Conservation (phyloP, 2,329 filamentous ascomycete genomes). For the Pyricularia sp. region DNA sequence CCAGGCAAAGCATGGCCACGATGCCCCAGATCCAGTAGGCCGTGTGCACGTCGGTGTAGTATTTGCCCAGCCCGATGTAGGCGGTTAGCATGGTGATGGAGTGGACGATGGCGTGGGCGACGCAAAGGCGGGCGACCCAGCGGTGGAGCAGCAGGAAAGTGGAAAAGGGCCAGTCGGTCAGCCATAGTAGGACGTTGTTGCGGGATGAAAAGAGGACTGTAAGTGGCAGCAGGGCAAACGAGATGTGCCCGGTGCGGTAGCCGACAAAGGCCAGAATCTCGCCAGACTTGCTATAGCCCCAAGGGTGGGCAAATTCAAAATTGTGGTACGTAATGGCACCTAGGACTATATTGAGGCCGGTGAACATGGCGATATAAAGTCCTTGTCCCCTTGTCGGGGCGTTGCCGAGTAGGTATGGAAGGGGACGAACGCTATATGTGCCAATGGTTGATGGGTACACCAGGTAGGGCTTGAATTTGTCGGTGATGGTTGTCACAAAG, state of each 20-base stretch:
- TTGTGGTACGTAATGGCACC: conserved; percentile 3
- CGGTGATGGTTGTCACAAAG: not conserved
- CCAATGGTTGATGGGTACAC: conserved; percentile 8
- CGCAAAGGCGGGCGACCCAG: conserved; percentile 20
- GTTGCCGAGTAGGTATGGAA: conserved; percentile 24
- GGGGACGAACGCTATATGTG: conserved; percentile 19
- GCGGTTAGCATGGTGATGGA: conserved; percentile 19
- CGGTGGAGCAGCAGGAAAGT: conserved; percentile 27
- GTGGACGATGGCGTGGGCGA: conserved; percentile 20
- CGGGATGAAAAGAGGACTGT: conserved; percentile 23
- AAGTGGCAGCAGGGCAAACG: conserved; percentile 22
- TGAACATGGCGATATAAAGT: conserved; percentile 10
- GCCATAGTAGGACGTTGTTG: conserved; percentile 24
- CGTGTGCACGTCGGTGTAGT: conserved; percentile 12
- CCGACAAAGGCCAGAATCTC: conserved; percentile 5
- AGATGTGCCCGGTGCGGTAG: conserved; percentile 14
- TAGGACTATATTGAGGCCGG: conserved; percentile 10
- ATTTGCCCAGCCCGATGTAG: conserved; percentile 13
- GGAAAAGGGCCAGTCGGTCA: conserved; percentile 26
- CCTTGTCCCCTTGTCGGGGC: conserved; percentile 16
- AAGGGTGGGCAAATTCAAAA: not conserved
- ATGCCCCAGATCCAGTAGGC: conserved; percentile 34
- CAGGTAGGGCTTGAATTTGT: not conserved
- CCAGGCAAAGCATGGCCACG: conserved; percentile 23
- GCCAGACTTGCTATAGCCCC: not conserved